Evolutionary conservation across 768 basidiomycete species (phyloP).

Genomic region (Mycena filopes): DNA sequence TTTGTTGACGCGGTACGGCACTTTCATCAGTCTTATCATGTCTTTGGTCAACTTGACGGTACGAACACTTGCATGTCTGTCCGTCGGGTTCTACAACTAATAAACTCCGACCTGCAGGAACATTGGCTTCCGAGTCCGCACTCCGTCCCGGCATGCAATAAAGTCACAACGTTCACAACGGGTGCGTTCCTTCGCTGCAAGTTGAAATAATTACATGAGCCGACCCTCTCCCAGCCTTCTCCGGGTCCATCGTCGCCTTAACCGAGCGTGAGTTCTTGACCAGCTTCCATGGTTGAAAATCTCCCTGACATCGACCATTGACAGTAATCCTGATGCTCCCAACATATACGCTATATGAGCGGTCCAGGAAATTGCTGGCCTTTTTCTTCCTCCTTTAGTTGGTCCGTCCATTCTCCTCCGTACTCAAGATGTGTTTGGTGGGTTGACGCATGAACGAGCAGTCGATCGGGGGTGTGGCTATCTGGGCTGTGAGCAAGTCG

Average conservation of each 20-base stretch:
- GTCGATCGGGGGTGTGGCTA: neutral
- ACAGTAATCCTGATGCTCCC: constrained; percentile 21
- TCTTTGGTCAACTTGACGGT: constrained; percentile 1
- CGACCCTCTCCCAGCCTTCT: constrained; percentile 12
- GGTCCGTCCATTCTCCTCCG: neutral
- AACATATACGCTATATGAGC: constrained; percentile 21
- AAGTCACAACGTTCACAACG: constrained; percentile 5
- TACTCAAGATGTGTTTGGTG: neutral
- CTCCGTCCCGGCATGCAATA: neutral
- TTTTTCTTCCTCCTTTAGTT: constrained; percentile 23
- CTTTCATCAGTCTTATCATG: constrained; percentile 2
- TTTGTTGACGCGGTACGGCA: constrained; percentile 22
- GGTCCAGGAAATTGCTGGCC: constrained; percentile 19
- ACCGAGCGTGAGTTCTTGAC: constrained; percentile 17
- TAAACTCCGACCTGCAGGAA: too few relatives aligned
- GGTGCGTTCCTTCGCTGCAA: neutral
- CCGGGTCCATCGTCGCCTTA: neutral
- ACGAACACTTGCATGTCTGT: neutral
- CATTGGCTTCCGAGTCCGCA: too few relatives aligned
- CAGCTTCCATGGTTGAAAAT: too few relatives aligned
- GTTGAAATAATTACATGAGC: neutral
- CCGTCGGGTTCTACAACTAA: too few relatives aligned
- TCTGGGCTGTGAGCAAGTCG: constrained; percentile 18
- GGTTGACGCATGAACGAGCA: neutral
- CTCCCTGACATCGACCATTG: neutral